phyloP scores from a whole-genome alignment of 129 eudicot species.

The Artemisia argyi region DNA sequence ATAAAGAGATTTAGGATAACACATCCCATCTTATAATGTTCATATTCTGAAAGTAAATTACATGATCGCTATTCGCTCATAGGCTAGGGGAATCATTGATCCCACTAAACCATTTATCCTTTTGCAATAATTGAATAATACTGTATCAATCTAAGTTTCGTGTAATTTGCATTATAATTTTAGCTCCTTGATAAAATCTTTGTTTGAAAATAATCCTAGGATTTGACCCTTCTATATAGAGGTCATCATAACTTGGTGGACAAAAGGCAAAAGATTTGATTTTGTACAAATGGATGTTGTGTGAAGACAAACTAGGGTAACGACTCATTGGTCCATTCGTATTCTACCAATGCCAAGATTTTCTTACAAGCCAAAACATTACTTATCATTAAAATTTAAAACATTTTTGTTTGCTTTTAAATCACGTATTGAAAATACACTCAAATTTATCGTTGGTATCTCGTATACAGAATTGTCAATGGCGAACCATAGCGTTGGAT shows the following conservation, averaged over 20 bases:
- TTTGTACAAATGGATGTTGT: constrained; percentile 17
- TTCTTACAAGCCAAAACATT: not conserved
- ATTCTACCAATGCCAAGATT: not conserved
- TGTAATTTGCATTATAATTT: not conserved
- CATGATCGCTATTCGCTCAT: no score
- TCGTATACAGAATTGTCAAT: not conserved
- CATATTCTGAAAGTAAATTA: no score
- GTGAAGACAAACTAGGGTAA: constrained; percentile 11
- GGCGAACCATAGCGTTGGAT: not conserved
- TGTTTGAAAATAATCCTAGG: not conserved
- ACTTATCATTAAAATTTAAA: not conserved
- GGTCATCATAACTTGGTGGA: not conserved
- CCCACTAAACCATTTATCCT: no score
- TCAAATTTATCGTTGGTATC: not conserved
- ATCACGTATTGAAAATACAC: not conserved
- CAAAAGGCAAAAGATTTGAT: constrained; percentile 1
- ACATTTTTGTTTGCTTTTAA: no score
- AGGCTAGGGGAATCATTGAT: no score
- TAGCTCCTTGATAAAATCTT: not conserved
- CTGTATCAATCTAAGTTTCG: no score
- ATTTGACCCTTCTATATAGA: constrained; percentile 16
- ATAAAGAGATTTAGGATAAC: no score
- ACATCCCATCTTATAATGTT: no score
- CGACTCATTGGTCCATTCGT: constrained; percentile 7
- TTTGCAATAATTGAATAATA: no score